phyloP scores from a whole-genome alignment of 495 filamentous ascomycete species.

The Trichocladium antarcticum region DNA sequence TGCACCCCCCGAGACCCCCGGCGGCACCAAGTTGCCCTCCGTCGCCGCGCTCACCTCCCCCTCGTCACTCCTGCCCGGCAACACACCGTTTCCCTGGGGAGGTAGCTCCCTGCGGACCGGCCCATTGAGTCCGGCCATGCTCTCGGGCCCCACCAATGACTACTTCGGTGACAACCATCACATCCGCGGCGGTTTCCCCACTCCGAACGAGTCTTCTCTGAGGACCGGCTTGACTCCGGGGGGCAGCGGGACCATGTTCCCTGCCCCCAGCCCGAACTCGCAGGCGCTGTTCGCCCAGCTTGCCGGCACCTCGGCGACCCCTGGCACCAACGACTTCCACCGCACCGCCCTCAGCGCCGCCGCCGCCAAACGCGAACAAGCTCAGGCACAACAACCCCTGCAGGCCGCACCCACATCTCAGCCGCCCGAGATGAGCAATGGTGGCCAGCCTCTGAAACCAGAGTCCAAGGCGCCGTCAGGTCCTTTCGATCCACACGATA shows the following conservation, averaged over 20 bases:
- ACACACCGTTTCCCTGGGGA: conserved; percentile 67
- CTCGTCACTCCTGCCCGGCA: conserved; percentile 62
- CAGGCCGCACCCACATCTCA: conserved; percentile 29
- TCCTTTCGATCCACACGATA: conserved; percentile 74
- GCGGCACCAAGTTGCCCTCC: conserved; percentile 79
- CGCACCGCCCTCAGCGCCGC: conserved; percentile 79
- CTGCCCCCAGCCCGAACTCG: conserved; percentile 76
- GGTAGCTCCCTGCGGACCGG: conserved; percentile 78
- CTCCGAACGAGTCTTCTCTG: conserved; percentile 92
- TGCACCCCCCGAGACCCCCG: conserved; percentile 65
- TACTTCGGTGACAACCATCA: conserved; percentile 70
- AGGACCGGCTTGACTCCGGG: conserved; percentile 88
- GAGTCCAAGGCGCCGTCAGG: conserved; percentile 41
- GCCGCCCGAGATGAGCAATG: conserved; percentile 39
- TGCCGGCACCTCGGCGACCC: conserved; percentile 72
- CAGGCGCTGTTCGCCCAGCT: conserved; percentile 69
- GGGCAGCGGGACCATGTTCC: conserved; percentile 96
- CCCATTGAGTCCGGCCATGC: conserved; percentile 94
- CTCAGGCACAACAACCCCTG: conserved; percentile 37
- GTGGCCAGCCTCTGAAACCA: conserved; percentile 29
- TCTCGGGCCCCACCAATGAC: conserved; percentile 69
- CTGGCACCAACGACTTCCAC: conserved; percentile 86
- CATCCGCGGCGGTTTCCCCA: conserved; percentile 75
- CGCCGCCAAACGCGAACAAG: conserved; percentile 45
- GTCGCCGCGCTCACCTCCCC: conserved; percentile 89